phyloP scores from a whole-genome alignment of 805 yeast genomes.

The Saccharomycopsis capsularis region DNA sequence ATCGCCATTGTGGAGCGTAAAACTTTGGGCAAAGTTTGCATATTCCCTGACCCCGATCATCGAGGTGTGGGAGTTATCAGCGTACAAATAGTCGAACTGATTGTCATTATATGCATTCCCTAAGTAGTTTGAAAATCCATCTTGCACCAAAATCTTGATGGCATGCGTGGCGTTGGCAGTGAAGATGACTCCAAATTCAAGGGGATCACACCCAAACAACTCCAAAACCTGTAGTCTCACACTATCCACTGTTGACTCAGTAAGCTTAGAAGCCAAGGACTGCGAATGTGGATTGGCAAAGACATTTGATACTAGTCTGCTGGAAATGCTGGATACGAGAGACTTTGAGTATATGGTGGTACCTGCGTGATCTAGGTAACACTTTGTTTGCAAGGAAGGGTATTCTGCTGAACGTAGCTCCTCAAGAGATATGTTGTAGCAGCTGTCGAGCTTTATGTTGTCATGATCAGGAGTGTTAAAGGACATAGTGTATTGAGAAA shows the following conservation, averaged over 20 bases:
- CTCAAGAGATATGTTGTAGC: too few relatives aligned
- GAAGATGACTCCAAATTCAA: conserved; percentile 34
- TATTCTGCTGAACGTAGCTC: background rate
- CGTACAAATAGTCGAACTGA: conserved; percentile 23
- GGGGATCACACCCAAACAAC: conserved; percentile 32
- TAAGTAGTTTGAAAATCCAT: conserved; percentile 22
- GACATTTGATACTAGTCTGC: conserved; percentile 25
- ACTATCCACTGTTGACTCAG: conserved; percentile 26
- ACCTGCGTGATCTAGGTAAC: conserved; percentile 41
- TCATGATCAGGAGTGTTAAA: too few relatives aligned
- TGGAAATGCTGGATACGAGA: conserved; percentile 24
- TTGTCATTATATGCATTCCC: conserved; percentile 20
- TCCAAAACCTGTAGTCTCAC: conserved; percentile 29
- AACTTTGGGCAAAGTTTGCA: background rate
- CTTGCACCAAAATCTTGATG: conserved; percentile 31
- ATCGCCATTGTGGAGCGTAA: too few relatives aligned
- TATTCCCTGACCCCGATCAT: conserved; percentile 32
- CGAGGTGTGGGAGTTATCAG: conserved; percentile 37
- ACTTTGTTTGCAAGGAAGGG: background rate
- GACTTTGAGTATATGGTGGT: conserved; percentile 31
- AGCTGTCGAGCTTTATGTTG: too few relatives aligned
- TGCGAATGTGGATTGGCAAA: conserved; percentile 39
- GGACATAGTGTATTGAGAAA: too few relatives aligned
- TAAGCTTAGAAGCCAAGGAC: conserved; percentile 29
- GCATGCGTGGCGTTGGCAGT: conserved; percentile 37